These are phyloP conservation scores for Hypoxylon intermedium DNA, from an alignment of 495 filamentous ascomycete genomes.

Conservation along the genomic window DNA sequence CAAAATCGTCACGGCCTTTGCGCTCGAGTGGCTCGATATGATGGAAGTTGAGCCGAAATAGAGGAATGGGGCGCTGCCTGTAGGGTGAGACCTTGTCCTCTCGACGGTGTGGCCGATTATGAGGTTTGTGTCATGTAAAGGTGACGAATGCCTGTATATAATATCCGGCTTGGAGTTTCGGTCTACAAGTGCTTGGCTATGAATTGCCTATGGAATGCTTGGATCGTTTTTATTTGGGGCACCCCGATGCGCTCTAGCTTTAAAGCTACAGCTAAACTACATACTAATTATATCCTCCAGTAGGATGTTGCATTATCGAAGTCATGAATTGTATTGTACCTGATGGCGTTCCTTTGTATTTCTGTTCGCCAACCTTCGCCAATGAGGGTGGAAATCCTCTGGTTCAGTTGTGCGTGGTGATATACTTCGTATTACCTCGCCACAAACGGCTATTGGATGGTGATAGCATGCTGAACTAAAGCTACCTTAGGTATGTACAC, in stretches of 20 bases:
- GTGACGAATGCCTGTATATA: background rate
- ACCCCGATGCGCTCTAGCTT: no score
- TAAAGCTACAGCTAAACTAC: no score
- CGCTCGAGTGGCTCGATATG: conserved; percentile 92
- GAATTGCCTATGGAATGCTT: no score
- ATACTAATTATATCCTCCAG: no score
- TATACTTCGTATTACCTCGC: background rate
- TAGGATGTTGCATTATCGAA: no score
- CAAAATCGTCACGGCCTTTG: conserved; percentile 79
- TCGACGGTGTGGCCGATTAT: background rate
- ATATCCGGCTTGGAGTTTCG: conserved; percentile 4
- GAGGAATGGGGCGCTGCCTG: background rate
- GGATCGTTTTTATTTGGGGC: no score
- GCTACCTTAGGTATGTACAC: background rate
- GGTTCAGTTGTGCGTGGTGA: no score
- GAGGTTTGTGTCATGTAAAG: background rate
- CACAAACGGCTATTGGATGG: background rate
- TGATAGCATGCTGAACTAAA: background rate
- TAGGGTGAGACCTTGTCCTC: conserved; percentile 1
- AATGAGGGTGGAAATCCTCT: background rate
- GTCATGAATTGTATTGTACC: no score
- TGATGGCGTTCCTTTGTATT: background rate
- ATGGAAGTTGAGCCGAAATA: conserved; percentile 66
- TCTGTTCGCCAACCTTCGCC: background rate
- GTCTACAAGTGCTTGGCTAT: background rate